Evolutionary conservation across 106 monocot species (phyloP), one percentile per base, ranked within the genome.

Genomic region (Platanthera zijinensis): DNA sequence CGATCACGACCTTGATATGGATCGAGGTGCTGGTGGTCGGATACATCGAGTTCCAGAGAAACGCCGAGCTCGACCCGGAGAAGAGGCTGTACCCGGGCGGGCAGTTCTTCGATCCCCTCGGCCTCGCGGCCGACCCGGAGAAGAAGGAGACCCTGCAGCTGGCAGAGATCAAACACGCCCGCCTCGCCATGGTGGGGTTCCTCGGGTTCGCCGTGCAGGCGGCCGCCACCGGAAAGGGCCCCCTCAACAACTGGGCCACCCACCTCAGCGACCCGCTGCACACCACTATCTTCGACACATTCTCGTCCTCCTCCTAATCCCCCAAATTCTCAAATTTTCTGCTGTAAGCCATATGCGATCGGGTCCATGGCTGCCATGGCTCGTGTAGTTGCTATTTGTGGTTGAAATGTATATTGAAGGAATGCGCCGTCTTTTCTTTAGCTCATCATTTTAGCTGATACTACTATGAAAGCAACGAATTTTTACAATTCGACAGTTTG

Each of bases 31-130:
- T 96, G 52, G 77, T 96, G 52, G 93, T 96, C 84, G 96, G 96
- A 53, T 96, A 96, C 96, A 96, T 96, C 75, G 96, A 96, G 87
- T 96, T 96, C 88, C 96, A 96, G 82, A 87, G 96, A 66, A 96
- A 92, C 62, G 88, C 92, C 0, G 96, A 96, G 90, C 84, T 96
- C 0, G 96, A 96, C 86, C 87, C 96, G 0, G 92, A 92, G 69
- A 96, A 84, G 89, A 85, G 96, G 76, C 72, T 96, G 54, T 96
- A 96, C 85, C 96, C 96, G 0, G 96, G 39, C 39, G 96, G 96
- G 50, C 79, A 78, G n/a, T 95, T 76, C 89, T 96, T 96, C 76
- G 96, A 96, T 74, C 96, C 96, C 15, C 89, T 96, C 47, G 89
- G 89, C 52, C 85, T 96, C 6, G 96, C 96, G 1, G 30, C 92